Evolutionary conservation across 2,329 filamentous ascomycete species (phyloP).

Genomic region (Teratosphaeria gauchensis): DNA sequence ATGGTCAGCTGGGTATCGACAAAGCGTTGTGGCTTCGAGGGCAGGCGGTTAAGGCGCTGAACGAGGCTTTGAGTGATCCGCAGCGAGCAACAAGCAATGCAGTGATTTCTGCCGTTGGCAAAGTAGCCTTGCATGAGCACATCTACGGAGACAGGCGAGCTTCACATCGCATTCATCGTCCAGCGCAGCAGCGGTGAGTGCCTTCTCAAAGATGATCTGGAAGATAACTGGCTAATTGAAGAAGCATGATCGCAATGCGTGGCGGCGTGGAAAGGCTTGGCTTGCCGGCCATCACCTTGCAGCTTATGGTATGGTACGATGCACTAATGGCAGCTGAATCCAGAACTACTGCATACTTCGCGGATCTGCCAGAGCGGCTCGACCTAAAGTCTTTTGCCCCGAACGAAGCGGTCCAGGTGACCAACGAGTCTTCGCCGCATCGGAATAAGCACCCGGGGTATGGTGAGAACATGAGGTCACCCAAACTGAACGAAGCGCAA

Average conservation of each 20-base stretch:
- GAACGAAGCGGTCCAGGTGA: conserved; percentile 5
- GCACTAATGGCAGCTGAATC: conserved; percentile 7
- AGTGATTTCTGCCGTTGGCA: conserved; percentile 16
- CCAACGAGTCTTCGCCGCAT: conserved; percentile 4
- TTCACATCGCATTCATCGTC: conserved; percentile 11
- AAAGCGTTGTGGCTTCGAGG: conserved; percentile 8
- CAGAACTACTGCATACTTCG: conserved; percentile 5
- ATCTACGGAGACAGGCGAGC: conserved; percentile 14
- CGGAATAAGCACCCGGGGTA: conserved; percentile 4
- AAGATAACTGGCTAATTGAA: neutral
- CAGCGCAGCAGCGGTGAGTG: conserved; percentile 9
- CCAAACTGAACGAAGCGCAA: neutral
- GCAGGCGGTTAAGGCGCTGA: conserved; percentile 8
- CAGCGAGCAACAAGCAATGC: conserved; percentile 11
- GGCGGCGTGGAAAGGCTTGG: conserved; percentile 6
- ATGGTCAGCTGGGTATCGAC: conserved; percentile 3
- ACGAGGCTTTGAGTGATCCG: conserved; percentile 13
- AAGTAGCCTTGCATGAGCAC: conserved; percentile 16
- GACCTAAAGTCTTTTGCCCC: conserved; percentile 1
- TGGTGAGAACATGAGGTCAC: neutral
- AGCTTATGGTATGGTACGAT: conserved; percentile 9
- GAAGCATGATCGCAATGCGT: conserved; percentile 9
- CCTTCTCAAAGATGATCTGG: too few species aligned
- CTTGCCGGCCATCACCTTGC: conserved; percentile 4
- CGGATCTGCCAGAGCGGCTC: conserved; percentile 1